A percentile compares a stretch with the other conserved stretches of the same genome.
These are phyloP conservation scores for Hippophae gyantsensis DNA, from an alignment of 306 rosid genomes.

Conservation along the genomic window DNA sequence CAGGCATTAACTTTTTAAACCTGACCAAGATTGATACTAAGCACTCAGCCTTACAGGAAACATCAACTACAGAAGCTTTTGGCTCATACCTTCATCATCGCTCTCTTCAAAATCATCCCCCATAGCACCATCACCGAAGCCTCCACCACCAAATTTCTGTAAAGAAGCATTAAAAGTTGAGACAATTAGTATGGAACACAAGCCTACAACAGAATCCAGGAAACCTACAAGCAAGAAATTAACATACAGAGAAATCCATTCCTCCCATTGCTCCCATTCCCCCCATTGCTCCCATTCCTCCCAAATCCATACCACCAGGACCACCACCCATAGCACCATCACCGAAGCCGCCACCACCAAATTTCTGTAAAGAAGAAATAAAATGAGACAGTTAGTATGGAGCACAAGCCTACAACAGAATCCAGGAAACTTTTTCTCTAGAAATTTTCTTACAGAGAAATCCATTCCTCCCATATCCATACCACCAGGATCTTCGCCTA, in stretches of 20 bases:
- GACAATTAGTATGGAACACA: no score
- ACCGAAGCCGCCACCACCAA: slow-evolving; percentile 4
- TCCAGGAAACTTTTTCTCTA: neutral
- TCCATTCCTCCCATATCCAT: slow-evolving; percentile 89
- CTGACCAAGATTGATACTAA: no score
- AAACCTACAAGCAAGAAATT: no score
- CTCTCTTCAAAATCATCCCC: slow-evolving; percentile 60
- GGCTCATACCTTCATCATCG: slow-evolving; percentile 58
- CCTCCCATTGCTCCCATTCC: slow-evolving; percentile 5
- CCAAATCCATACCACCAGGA: slow-evolving; percentile 36
- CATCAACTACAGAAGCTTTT: slow-evolving; percentile 8
- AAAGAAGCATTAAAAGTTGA: no score
- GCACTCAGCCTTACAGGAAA: neutral
- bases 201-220: no score
- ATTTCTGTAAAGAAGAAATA: no score
- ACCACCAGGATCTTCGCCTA: slow-evolving; percentile 32
- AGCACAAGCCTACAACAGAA: no score
- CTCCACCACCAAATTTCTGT: neutral
- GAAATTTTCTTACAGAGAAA: slow-evolving; percentile 63
- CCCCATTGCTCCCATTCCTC: slow-evolving; percentile 29
- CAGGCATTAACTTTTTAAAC: no score
- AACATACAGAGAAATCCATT: no score
- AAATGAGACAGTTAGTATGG: no score
- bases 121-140: slow-evolving; percentile 32
- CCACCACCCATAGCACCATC: slow-evolving; percentile 45